Percentiles rank a stretch among this genome's conserved stretches.
phyloP scores from a whole-genome alignment of 2,329 filamentous ascomycete genomes.

The Talaromyces funiculosus region DNA sequence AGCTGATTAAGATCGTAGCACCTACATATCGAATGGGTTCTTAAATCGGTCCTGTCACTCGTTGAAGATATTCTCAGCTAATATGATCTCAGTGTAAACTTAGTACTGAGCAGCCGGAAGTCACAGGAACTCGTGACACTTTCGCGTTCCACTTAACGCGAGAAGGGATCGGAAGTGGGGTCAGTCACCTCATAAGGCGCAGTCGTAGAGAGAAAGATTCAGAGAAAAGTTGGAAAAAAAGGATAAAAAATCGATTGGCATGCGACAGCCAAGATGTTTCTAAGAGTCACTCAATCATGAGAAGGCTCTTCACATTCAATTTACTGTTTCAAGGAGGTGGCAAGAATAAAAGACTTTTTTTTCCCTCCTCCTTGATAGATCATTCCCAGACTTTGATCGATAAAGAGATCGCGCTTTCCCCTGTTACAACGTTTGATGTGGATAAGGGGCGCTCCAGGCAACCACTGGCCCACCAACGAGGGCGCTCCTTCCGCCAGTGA shows the following conservation, averaged over 20 bases:
- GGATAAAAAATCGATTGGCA: neutral
- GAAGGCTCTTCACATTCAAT: neutral
- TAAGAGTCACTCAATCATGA: no score
- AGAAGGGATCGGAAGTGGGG: slow-evolving; percentile 6
- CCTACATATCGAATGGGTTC: slow-evolving; percentile 3
- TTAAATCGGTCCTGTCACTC: neutral
- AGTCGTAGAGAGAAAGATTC: no score
- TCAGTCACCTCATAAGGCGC: neutral
- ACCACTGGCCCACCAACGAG: slow-evolving; percentile 3
- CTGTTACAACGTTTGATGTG: neutral
- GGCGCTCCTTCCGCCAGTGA: neutral
- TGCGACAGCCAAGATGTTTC: neutral
- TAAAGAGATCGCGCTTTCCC: slow-evolving; percentile 6
- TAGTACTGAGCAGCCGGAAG: slow-evolving; percentile 10
- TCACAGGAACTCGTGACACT: slow-evolving; percentile 33
- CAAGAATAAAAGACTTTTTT: neutral
- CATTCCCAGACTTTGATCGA: neutral
- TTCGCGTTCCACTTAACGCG: slow-evolving; percentile 42
- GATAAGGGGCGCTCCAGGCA: slow-evolving; percentile 13
- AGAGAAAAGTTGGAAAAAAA: no score
- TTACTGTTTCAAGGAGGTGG: neutral
- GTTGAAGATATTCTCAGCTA: neutral
- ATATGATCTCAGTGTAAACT: neutral
- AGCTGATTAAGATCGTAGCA: neutral
- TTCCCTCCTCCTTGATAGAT: no score